phyloP scores from a whole-genome alignment of 208 protist genomes.

The Acanthamoeba sp. region DNA sequence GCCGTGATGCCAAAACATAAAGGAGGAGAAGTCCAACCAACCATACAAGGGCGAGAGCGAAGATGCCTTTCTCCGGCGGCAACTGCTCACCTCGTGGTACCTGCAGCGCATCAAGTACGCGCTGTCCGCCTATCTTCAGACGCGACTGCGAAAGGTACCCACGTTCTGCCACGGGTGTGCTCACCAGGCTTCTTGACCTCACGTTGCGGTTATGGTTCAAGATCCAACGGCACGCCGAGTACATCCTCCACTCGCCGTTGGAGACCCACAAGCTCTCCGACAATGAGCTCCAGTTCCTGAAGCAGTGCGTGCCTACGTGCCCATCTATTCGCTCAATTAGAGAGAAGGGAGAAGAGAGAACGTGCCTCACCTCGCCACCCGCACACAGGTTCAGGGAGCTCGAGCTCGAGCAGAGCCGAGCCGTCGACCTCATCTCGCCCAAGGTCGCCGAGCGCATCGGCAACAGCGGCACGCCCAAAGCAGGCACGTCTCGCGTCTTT shows the following conservation, averaged over 20 bases:
- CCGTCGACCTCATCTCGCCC: slow-evolving; percentile 1
- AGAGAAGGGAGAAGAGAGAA: no score
- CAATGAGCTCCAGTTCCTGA: slow-evolving; percentile 41
- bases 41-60: slow-evolving; percentile 35
- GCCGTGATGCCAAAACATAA: no score
- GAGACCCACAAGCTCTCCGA: slow-evolving; percentile 19
- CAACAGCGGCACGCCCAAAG: slow-evolving; percentile 20
- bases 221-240: slow-evolving; percentile 31
- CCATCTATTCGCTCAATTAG: background rate
- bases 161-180: background rate
- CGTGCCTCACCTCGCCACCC: no score
- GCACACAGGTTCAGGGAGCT: background rate
- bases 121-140: slow-evolving; percentile 20
- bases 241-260: slow-evolving; percentile 18
- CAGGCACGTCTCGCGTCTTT: background rate
- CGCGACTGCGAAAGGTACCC: slow-evolving; percentile 24
- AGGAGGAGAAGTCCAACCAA: slow-evolving; percentile 29
- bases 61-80: background rate
- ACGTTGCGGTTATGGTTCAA: background rate
- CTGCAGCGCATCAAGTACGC: slow-evolving; percentile 29
- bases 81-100: slow-evolving; percentile 45
- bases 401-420: slow-evolving; percentile 25
- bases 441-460: slow-evolving; percentile 40
- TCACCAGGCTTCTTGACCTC: background rate
- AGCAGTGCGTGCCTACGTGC: background rate